Base-by-base conservation (phyloP, 1,139 yeast genomes). In the Nakaseomyces uthaithaninus region DNA sequence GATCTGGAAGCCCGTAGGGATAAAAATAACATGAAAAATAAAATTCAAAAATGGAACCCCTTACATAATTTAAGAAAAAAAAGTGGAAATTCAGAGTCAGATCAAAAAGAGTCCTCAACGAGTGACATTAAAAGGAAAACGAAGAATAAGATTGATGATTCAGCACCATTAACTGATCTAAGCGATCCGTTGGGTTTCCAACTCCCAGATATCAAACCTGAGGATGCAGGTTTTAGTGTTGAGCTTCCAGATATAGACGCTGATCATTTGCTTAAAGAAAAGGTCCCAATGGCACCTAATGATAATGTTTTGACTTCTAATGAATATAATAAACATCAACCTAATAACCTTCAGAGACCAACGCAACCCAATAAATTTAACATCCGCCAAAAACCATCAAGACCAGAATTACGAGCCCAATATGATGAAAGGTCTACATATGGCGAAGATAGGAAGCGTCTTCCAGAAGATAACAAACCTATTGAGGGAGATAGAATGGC, bases 1-100 rank as follows among this genome's bases (percentile, higher is more conserved):
- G 48, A 31, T 31, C 11, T 31, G 9, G 35, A 31, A 5, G 17
- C 35, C 4, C 24, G 35, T 2, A 31, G 20, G 17, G 46, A 44
- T 15, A 44, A 48, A 34, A 41, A 48, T 14, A 49, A 44, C 23
- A 49, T 48, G 12, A 55, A 53, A 40, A 50, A 52, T 15, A 55
- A 52, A 38, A 43, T 50, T 14, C 48, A 55, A 0, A 52, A 53
- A 42, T 55, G 59, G 59, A 55, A 53, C 40, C 57, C 56, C 4
- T 36, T 56, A 19, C 43, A 48, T 34, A 53, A 55, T 24, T 43
- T 51, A 12, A 45, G 52, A 28, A 55, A 55, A 42, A 55, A 51
- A 36, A 49, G 54, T 26, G 44, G 44, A 19, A 23, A 36, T 14
- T 25, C 38, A 18, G 33, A 25, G 10, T 16, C 18, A 26, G 24